Percentiles rank a stretch among this genome's conserved stretches.
Conservation (phyloP, 2,329 filamentous ascomycete species). For the Ophiocordyceps sinensis region DNA sequence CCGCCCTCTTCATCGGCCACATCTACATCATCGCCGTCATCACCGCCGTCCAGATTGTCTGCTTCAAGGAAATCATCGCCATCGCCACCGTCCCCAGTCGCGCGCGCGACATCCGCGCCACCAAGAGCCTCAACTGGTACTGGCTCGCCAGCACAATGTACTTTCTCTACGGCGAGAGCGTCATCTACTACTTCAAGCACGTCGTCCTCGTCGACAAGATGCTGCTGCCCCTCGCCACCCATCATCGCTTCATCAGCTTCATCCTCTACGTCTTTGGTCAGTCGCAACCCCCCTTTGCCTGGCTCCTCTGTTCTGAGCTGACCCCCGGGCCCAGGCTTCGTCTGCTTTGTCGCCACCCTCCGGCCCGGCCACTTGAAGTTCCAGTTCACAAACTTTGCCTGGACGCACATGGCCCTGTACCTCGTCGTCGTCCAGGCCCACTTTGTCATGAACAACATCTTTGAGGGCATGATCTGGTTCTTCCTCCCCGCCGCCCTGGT, state of each 20-base stretch:
- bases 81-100: slow-evolving; percentile 90
- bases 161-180: slow-evolving; percentile 94
- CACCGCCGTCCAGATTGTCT: slow-evolving; percentile 87
- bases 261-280: slow-evolving; percentile 92
- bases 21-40: slow-evolving; percentile 93
- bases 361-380: slow-evolving; percentile 96
- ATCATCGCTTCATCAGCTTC: slow-evolving; percentile 98
- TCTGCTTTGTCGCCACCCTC: slow-evolving; percentile 91
- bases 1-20: slow-evolving; percentile 85
- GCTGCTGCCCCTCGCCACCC: slow-evolving; percentile 81
- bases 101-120: slow-evolving; percentile 80
- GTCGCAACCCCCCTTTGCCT: too few relatives aligned
- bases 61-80: slow-evolving; percentile 98
- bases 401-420: slow-evolving; percentile 98
- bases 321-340: slow-evolving; percentile 52
- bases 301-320: too few relatives aligned
- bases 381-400: slow-evolving; percentile 97
- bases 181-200: slow-evolving; percentile 99
- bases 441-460: slow-evolving; percentile 99
- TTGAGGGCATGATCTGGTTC: slow-evolving; percentile 99
- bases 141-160: slow-evolving; percentile 99
- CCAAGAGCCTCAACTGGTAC: slow-evolving; percentile 97
- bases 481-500: slow-evolving; percentile 89
- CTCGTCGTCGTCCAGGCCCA: slow-evolving; percentile 95
- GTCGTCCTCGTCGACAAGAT: slow-evolving; percentile 91